Base-by-base conservation (phyloP, 177 flowering plant genomes). In the Vitis hybrid region DNA sequence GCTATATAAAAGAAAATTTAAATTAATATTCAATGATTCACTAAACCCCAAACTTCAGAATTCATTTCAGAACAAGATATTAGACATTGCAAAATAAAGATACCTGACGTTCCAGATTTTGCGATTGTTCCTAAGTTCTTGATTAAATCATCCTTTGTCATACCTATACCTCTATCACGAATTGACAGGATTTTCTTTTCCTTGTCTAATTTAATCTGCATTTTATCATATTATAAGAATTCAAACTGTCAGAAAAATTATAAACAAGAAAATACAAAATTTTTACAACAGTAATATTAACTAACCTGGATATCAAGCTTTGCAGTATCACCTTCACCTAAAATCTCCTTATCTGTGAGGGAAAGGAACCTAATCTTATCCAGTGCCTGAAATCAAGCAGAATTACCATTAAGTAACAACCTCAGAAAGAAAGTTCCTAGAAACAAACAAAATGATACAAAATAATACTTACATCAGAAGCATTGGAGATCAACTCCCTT, bases 61-160 rank as follows among this genome's bases (percentile, higher is more conserved):
- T 17, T 6, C 4, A 59, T 5, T 13, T 55, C 17, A 0, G 18
- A 40, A 26, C 30, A 51, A 66, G 5, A 3, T 49, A 18, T 13
- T 60, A 18, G 57, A 6, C n/a, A 12, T 17, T 26, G 48, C 1
- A 10, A 19, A 17, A 52, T 58, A 74, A n/a, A 58, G 0, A 58
- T 79, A 93, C 98, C 98, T 79, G 98, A 93, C 68, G 99, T 95
- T 83, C 99, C 99, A 70, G 99, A 95, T 64, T 93, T 95, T 2
- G 99, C 99, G 19, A 95, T 93, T 61, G 99, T 95, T 59, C 99
- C 99, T 77, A 95, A 78, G 82, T 95, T 95, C 88, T 95, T 95
- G 70, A 93, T 89, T 40, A 95, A 82, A 82, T 95, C 99, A 74
- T 95, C 98, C 81, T 95, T 95, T 17, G 99, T 95, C 99, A 95